Base-by-base conservation (phyloP, 306 rosid genomes). In the Medicago arabica region DNA sequence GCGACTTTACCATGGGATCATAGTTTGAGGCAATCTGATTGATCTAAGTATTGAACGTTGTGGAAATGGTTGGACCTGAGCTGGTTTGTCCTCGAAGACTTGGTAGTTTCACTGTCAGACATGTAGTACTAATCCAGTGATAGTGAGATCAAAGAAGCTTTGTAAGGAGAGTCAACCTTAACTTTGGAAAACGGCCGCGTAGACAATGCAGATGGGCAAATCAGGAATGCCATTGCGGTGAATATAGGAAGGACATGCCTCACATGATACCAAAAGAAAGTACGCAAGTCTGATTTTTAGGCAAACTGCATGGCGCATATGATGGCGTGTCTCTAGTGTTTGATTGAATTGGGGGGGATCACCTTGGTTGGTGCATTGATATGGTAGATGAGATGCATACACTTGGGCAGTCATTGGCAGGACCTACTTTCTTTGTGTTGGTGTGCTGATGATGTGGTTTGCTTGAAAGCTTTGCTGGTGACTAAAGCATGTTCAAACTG, bases 301-400 rank as follows among this genome's bases (percentile, higher is more conserved):
- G 64, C 8, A 23, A 23, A 58, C 39, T 9, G 3, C 9, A 12
- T 23, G 64, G 39, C 9, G 13, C 64, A 23, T 23, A 38, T 58
- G 64, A 23, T 58, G 64, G 36, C 16, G 6, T 58, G 39, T 58
- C 64, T 58, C 64, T 58, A 58, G 9, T 58, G 23, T 58, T 58
- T 23, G 64, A 23, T 58, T 9, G 9, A 58, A 58, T 58, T 58
- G 64, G 39, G 39, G 39, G 38, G 38, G 5, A 23, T 58, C 64
- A 23, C 17, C 64, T 58, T 23, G 64, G 44, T 40, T 40, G 44
- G 44, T 40, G 44, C 44, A 40, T 40, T 40, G 44, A 28, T 28
- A 28, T 28, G 31, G 31, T 28, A 28, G 11, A 40, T 68, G 36
- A 25, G 43, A 25, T 25, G 15, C 43, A 68, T 25, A 10, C 73